Evolutionary conservation across 352 stramenopile genomes (phyloP), one percentile per base, ranked within the genome.

Genomic region (Phytophthora quininea): DNA sequence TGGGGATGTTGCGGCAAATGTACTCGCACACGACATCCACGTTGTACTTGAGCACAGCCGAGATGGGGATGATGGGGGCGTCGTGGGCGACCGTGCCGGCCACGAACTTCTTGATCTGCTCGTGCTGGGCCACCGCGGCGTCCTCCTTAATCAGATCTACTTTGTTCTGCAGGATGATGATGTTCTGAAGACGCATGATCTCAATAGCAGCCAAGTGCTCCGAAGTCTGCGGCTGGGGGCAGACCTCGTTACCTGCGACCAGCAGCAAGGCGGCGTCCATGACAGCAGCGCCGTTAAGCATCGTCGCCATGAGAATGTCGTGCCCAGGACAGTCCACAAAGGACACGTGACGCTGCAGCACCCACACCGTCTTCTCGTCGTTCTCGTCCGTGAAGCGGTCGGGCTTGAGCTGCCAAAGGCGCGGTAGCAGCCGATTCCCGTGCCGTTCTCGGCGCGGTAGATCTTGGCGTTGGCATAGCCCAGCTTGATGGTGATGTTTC

Each of bases 401-500:
- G 32, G 86, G 81, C 71, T 93, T 96, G 47, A 93, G 76, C 87
- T 96, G 40, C 89, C 89, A 70, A 93, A 96, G 49, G 88, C 91
- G 54, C 90, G 81, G 82, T 97, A 98, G 71, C 84, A 93, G 54
- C 88, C 88, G 48, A 94, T 91, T 51, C 90, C 90, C 10, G 79
- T 69, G 50, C 79, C 84, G 57, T 91, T 93, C 69, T 96, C 89
- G 10, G 86, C 87, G 60, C 84, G 74, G 90, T 99, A 99, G 80
- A 99, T 99, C 87, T 99, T 99, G 54, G 98, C 98, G 79, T 99
- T 99, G 58, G 98, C 98, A 77, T 99, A 99, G 58, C 98, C 98
- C n/a, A 99, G 87, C 86, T 99, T 99, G 88, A 99, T 99, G 58
- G 98, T 99, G 79, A 99, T 99, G 88, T 99, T 99, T 73, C 98